Conservation (phyloP, 495 filamentous ascomycete genomes). For the Daldinia caldariorum region DNA sequence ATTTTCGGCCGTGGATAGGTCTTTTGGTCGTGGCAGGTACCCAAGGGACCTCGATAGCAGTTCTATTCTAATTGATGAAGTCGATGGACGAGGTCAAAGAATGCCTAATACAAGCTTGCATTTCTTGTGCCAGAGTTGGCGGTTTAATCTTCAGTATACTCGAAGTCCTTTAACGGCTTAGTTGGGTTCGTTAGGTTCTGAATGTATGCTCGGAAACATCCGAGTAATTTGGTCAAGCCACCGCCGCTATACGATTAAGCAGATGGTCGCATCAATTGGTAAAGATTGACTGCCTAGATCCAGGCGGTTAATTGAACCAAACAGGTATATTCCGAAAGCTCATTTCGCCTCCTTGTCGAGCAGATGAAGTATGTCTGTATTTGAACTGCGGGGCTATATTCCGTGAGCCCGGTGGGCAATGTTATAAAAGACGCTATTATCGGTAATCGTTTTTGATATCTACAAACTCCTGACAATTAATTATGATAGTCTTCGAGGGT, state of each 20-base stretch:
- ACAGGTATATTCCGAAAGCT: not conserved
- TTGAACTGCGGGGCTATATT: not conserved
- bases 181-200: not conserved
- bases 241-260: not conserved
- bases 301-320: not conserved
- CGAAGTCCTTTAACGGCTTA: not conserved
- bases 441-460: not conserved
- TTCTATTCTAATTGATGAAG: not conserved
- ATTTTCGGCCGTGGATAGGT: not conserved
- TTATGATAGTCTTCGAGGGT: not conserved
- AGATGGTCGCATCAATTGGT: not conserved
- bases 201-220: not conserved
- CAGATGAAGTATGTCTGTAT: not conserved
- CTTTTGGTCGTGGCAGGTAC: not conserved
- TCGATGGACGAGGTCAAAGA: not conserved
- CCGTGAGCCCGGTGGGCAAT: slow-evolving; percentile 3
- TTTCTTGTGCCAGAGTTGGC: not conserved
- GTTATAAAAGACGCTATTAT: slow-evolving; percentile 1
- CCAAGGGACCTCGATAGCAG: not conserved
- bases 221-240: not conserved
- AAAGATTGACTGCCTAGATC: slow-evolving; percentile 1
- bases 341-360: not conserved
- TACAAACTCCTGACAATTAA: not conserved
- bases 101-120: not conserved
- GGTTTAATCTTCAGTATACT: not conserved